Base-by-base conservation (phyloP, 2,329 filamentous ascomycete species). In the Arthroderma sp. region DNA sequence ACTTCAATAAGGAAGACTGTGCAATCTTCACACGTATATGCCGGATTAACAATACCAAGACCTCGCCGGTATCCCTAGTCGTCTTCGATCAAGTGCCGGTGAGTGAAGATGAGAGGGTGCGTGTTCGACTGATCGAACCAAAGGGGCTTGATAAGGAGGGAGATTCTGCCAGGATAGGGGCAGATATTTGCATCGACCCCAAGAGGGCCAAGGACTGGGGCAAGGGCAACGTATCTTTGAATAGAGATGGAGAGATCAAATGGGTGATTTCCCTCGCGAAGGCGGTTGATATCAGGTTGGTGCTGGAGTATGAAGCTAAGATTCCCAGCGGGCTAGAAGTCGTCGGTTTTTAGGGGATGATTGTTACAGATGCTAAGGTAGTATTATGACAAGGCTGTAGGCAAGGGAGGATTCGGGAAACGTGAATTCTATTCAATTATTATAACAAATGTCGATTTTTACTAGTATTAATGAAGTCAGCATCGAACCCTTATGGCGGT, bases 261-360 rank as follows among this genome's bases (percentile, higher is more conserved):
- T 86, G 82, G 81, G 75, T 79, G 55, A 76, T 86, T 9, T 73
- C 67, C 44, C 67, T 86, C 54, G 79, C 82, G 59, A 75, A 80
- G 0, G 81, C 82, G 25, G 76, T 77, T 63, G 75, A 77, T 2
- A 79, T 81, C 15, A 79, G 78, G 68, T 67, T 87, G 60, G 70
- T 71, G 23, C 65, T 87, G 59, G 81, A 84, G 70, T 87, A 86
- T 68, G 77, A 81, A 59, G 77, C 83, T 17, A 76, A 75, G 21
- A 73, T 81, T 62, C 83, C 83, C 1, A 63, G 55, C 37, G 66
- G 67, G 9, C 49, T 60, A 59, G 66, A 59, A 54, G 60, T 63
- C 15, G 56, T 58, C 6, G 61, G 58, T 2, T 23, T 55, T 25
- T 51, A 19, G 33, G 13, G 4, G 28, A 31, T 31, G 7, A 31